Conservation (phyloP, 495 filamentous ascomycete species). For the Emericellopsis terricola region DNA sequence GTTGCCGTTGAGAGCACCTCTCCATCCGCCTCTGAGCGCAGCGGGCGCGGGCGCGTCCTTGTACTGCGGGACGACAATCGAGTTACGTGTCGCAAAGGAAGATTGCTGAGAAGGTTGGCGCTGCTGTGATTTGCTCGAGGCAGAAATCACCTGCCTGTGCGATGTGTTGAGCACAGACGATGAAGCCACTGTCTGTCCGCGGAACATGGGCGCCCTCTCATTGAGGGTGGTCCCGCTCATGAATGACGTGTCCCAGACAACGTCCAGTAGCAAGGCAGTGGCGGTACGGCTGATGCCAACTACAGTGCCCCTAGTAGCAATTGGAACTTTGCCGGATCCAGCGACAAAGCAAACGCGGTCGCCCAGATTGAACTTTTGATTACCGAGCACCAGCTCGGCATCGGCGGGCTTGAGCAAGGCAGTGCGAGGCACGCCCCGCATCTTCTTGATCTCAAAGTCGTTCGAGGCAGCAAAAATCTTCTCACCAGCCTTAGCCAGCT, state of each 20-base stretch:
- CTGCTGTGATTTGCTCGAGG: conserved; percentile 46
- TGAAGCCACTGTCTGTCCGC: conserved; percentile 77
- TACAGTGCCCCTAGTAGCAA: conserved; percentile 79
- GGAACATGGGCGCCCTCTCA: conserved; percentile 85
- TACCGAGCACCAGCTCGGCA: conserved; percentile 73
- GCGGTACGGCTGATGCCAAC: conserved; percentile 78
- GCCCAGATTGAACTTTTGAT: conserved; percentile 70
- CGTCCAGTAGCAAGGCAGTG: conserved; percentile 64
- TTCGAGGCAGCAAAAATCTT: conserved; percentile 23
- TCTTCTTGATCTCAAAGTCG: conserved; percentile 38
- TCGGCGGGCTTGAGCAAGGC: conserved; percentile 82
- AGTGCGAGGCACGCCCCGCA: conserved; percentile 62
- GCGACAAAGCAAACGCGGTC: conserved; percentile 88
- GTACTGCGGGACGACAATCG: conserved; percentile 44
- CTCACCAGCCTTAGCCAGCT: conserved; percentile 50
- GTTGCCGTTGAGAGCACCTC: conserved; percentile 39
- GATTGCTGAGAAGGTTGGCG: conserved; percentile 39
- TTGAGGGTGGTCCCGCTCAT: conserved; percentile 88
- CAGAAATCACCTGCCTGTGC: conserved; percentile 60
- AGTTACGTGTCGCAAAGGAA: conserved; percentile 40
- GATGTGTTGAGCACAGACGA: conserved; percentile 76
- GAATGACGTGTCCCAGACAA: conserved; percentile 85
- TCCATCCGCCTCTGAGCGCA: conserved; percentile 53
- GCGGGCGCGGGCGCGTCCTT: conserved; percentile 47
- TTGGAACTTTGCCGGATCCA: conserved; percentile 86